Conservation (phyloP, 1,139 yeast species). For the Yamadazyma blattariae region DNA sequence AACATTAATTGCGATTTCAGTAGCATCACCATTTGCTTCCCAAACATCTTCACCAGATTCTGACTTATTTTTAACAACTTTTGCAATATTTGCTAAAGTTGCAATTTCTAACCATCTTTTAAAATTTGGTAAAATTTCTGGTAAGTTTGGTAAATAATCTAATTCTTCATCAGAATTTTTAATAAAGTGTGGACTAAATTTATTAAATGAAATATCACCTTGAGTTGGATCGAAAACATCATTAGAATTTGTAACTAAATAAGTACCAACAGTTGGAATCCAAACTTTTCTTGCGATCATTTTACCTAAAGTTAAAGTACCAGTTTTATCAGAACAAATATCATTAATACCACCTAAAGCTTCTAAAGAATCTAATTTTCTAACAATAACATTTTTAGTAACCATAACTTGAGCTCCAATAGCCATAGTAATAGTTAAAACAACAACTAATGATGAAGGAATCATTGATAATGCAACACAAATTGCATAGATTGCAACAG, state of each 20-base stretch:
- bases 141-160: conserved; percentile 18
- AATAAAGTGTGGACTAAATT: conserved; percentile 23
- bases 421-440: conserved; percentile 49
- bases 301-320: conserved; percentile 50
- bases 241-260: conserved; percentile 29
- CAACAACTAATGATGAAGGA: conserved; percentile 56
- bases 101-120: conserved; percentile 27
- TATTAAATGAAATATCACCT: conserved; percentile 25
- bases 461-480: conserved; percentile 52
- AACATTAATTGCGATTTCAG: conserved; percentile 37
- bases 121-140: conserved; percentile 8
- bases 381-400: conserved; percentile 41
- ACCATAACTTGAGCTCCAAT: conserved; percentile 51
- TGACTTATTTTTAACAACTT: conserved; percentile 23
- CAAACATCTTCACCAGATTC: conserved; percentile 26
- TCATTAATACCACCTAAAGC: conserved; percentile 52
- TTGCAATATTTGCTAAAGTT: conserved; percentile 34
- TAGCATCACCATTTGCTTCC: conserved; percentile 39
- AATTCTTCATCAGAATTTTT: conserved; percentile 30
- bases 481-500: conserved; percentile 39
- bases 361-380: conserved; percentile 44
- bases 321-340: conserved; percentile 54
- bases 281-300: conserved; percentile 43
- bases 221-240: conserved; percentile 42
- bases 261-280: conserved; percentile 36